phyloP scores from a whole-genome alignment of 1,284 basidiomycete genomes.

The Pseudozyma pruni region DNA sequence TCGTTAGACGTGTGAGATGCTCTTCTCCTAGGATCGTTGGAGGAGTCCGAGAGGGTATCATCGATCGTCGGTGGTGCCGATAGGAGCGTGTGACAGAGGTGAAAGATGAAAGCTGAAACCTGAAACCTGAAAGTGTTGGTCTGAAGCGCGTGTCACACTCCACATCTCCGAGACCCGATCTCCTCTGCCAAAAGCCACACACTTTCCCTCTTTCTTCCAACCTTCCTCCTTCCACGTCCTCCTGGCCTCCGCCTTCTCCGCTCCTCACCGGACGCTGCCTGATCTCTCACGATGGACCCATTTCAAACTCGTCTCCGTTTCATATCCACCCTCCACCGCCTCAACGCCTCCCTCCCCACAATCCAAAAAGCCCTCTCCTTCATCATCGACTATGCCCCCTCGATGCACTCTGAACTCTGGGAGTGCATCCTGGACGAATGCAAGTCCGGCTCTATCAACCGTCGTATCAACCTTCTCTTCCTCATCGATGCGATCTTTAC shows the following conservation, averaged over 20 bases:
- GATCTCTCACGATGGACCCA: conserved; percentile 56
- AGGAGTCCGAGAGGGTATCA: background rate
- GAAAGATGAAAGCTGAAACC: background rate
- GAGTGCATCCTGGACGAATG: conserved; percentile 91
- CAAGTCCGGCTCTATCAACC: conserved; percentile 83
- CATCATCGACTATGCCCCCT: conserved; percentile 82
- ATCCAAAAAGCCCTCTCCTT: conserved; percentile 89
- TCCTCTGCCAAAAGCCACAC: background rate
- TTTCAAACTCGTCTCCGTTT: conserved; percentile 67
- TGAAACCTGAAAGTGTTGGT: conserved; percentile 11
- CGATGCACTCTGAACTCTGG: conserved; percentile 87
- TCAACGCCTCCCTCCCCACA: conserved; percentile 77
- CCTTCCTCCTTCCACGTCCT: background rate
- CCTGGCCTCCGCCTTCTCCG: no score
- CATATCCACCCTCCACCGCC: conserved; percentile 54
- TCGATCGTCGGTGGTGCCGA: no score
- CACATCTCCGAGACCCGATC: conserved; percentile 31
- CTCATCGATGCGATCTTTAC: conserved; percentile 81
- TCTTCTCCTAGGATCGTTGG: background rate
- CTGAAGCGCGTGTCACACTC: conserved; percentile 12
- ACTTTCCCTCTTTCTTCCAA: background rate
- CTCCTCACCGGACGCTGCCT: no score
- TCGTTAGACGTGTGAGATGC: no score
- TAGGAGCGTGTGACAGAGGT: background rate
- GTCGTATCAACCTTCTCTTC: conserved; percentile 90